Evolutionary conservation across 192 early-diverging fungal genomes (phyloP), one percentile per base, ranked within the genome.

Genomic region (Haplosporangium gracile): DNA sequence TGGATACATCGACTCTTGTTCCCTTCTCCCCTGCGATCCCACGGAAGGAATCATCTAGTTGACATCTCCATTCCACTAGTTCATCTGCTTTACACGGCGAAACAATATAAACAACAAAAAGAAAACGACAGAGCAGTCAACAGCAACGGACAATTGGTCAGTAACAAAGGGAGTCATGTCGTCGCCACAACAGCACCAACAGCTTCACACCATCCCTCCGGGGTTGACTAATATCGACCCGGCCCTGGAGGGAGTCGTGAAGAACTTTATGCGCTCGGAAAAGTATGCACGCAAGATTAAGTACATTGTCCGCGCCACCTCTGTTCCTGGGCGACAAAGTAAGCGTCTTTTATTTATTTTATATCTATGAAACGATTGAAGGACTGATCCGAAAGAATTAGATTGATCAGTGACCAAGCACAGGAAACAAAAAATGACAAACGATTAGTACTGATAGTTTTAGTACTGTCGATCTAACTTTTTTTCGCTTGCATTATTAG

Each of bases 211-310:
- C 16, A n/a, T 57, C 8, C 45, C 47, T 5, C 72, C 63, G 4
- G 47, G 57, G 1, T 72, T 81, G 26, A 65, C 79, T 10, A 86
- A 86, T 57, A 75, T 77, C 39, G 84, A 86, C 75, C 70, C 63
- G 1, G 84, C 75, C 5, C 76, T 86, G 6, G 84, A 86, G 13
- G 79, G 79, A 4, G 75, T 76, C 39, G 68, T 86, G 72, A 86
- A 86, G 75, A 80, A 78, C 15, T 86, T 86, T 70, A 74, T 81
- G 72, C 78, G 84, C 3, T 86, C 84, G 5, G 84, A 86, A 26
- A 86, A 86, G 22, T 86, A 81, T 70, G 84, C 79, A 13, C 84
- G 84, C 63, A 86, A 86, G 68, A 86, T 86, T 38, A 86, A 86
- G 34, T 51, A 76, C 24, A 72, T 81, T 47, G 84, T 86, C 51